These are phyloP conservation scores for Candida fluviatilis DNA, from an alignment of 805 yeast species.

Conservation along the genomic window DNA sequence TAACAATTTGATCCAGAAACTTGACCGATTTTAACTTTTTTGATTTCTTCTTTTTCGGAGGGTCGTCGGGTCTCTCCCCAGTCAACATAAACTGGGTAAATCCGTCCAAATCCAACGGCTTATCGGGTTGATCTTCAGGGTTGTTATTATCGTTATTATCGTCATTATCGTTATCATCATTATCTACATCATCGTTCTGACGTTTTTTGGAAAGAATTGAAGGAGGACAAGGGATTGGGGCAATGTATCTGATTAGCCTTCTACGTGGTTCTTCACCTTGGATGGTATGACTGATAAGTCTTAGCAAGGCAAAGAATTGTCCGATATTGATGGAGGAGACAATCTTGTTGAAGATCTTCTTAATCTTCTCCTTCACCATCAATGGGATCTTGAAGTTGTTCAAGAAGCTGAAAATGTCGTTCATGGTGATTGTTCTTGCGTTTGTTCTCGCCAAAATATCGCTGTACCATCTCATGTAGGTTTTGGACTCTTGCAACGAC, in stretches of 20 bases:
- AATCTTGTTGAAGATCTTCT: constrained; percentile 47
- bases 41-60: constrained; percentile 34
- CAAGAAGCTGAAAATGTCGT: constrained; percentile 76
- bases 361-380: constrained; percentile 46
- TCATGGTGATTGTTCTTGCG: constrained; percentile 59
- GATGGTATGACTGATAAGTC: constrained; percentile 73
- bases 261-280: constrained; percentile 52
- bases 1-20: constrained; percentile 63
- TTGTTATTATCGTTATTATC: neutral
- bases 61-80: constrained; percentile 62
- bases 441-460: constrained; percentile 72
- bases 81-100: constrained; percentile 82
- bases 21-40: constrained; percentile 58
- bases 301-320: constrained; percentile 81
- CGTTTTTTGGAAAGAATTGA: constrained; percentile 67
- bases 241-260: constrained; percentile 45
- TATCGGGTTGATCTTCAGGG: constrained; percentile 7
- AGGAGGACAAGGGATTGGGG: constrained; percentile 75
- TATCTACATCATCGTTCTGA: constrained; percentile 40
- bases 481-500: constrained; percentile 71
- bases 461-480: constrained; percentile 92
- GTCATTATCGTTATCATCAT: constrained; percentile 14
- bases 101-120: constrained; percentile 72
- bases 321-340: constrained; percentile 70
- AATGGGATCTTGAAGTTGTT: constrained; percentile 67